Conservation (phyloP, 73 alveolate genomes). For the Stentor coeruleus region DNA sequence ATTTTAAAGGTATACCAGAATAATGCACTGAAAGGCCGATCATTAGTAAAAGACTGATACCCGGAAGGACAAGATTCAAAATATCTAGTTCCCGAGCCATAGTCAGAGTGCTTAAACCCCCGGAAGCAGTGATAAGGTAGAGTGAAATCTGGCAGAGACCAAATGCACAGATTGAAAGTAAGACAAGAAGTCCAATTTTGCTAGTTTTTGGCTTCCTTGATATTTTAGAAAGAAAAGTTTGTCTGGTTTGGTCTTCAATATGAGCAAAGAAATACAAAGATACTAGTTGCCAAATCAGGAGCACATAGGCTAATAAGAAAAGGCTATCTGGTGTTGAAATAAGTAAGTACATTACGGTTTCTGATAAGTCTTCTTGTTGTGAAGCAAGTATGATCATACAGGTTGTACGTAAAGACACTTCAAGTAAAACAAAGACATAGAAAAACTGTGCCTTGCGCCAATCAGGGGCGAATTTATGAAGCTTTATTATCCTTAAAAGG, state of each 20-base stretch:
- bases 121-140: neutral
- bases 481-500: neutral
- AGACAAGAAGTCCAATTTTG: neutral
- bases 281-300: constrained; percentile 27
- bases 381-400: neutral
- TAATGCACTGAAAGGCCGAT: neutral
- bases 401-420: neutral
- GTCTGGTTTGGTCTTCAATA: neutral
- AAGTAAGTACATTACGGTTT: neutral
- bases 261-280: constrained; percentile 10
- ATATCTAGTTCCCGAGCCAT: neutral
- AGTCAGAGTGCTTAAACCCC: neutral
- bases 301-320: constrained; percentile 9
- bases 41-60: neutral
- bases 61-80: neutral
- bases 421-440: neutral
- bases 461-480: constrained; percentile 9
- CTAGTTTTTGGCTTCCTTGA: constrained; percentile 3
- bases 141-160: neutral
- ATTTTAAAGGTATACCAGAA: constrained; percentile 10
- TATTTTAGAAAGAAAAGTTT: neutral
- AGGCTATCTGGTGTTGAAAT: constrained; percentile 14
- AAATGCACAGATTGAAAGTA: neutral
- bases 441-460: constrained; percentile 10
- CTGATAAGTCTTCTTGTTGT: neutral